phyloP scores from a whole-genome alignment of 2,329 filamentous ascomycete species.

The Ophiostoma himal-ulmi region DNA sequence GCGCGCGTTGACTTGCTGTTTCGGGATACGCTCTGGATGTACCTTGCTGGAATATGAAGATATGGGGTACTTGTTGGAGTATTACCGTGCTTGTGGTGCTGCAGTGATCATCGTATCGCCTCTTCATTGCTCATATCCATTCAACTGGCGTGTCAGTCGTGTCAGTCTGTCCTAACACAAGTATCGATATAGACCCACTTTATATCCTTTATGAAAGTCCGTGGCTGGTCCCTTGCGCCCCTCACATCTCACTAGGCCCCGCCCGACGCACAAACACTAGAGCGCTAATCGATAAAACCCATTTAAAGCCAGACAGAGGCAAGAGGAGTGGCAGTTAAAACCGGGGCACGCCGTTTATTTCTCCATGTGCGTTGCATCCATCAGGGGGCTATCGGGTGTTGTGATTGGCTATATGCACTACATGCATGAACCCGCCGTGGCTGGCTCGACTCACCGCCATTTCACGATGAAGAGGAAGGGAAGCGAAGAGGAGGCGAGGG shows the following conservation, averaged over 20 bases:
- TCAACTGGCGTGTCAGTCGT: not conserved
- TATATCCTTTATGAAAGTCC: not conserved
- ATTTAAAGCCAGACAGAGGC: not conserved
- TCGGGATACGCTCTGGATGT: constrained; percentile 11
- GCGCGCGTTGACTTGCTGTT: constrained; percentile 19
- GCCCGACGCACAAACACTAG: constrained; percentile 17
- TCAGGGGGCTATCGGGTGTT: not conserved
- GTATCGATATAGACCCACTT: not conserved
- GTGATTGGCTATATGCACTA: constrained; percentile 23
- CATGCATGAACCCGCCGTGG: constrained; percentile 27
- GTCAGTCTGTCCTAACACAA: not conserved
- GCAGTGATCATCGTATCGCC: not conserved
- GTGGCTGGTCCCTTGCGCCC: constrained; percentile 10
- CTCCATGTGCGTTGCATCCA: constrained; percentile 25
- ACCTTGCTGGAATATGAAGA: not conserved
- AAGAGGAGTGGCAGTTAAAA: constrained; percentile 10
- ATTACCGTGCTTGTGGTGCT: not conserved
- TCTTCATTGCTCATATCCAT: not conserved
- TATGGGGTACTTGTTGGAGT: not conserved
- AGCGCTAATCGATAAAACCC: not conserved
- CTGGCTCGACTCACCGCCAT: constrained; percentile 27
- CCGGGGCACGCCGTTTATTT: constrained; percentile 22
- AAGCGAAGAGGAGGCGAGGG: not conserved
- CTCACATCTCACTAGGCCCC: constrained; percentile 19
- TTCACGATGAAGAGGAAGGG: constrained; percentile 15